Evolutionary conservation across 495 filamentous ascomycete species (phyloP).

Genomic region (Sabuloglossum arenarium): DNA sequence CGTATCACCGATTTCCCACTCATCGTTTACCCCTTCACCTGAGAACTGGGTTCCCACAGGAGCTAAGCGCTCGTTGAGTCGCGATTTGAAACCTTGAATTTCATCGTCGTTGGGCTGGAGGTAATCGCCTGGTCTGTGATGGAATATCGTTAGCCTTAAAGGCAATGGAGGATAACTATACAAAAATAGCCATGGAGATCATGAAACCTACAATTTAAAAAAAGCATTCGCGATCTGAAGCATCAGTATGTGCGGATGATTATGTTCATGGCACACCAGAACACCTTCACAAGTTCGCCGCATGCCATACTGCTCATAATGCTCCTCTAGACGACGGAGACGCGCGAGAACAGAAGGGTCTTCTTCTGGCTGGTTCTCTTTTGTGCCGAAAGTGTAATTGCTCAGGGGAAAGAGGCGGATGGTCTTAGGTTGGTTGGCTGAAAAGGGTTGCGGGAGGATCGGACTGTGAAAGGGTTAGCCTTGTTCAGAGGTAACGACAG

Average conservation of each 20-base stretch:
- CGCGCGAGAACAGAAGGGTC: constrained; percentile 87
- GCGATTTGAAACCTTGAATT: constrained; percentile 76
- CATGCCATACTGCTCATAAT: constrained; percentile 87
- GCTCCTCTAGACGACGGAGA: constrained; percentile 79
- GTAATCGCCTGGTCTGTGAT: constrained; percentile 76
- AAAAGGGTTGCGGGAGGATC: constrained; percentile 61
- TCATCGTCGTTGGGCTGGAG: constrained; percentile 79
- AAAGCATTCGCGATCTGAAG: constrained; percentile 98
- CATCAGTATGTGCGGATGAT: constrained; percentile 95
- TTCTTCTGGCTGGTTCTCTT: constrained; percentile 94
- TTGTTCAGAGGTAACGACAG: background rate
- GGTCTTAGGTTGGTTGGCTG: constrained; percentile 69
- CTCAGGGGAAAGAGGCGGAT: constrained; percentile 89
- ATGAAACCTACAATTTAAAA: constrained; percentile 61
- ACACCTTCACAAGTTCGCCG: constrained; percentile 90
- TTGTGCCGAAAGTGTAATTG: constrained; percentile 97
- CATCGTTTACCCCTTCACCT: constrained; percentile 65
- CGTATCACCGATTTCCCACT: constrained; percentile 88
- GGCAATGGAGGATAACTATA: background rate
- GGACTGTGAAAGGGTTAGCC: constrained; percentile 27
- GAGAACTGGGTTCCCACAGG: constrained; percentile 75
- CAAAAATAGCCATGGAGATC: background rate
- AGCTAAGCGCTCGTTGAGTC: constrained; percentile 79
- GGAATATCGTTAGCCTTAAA: background rate
- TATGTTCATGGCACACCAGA: constrained; percentile 94